Percentiles rank a stretch among this genome's conserved stretches.
These are phyloP conservation scores for Brassica juncea DNA, from an alignment of 345 rosid species.

Conservation along the genomic window DNA sequence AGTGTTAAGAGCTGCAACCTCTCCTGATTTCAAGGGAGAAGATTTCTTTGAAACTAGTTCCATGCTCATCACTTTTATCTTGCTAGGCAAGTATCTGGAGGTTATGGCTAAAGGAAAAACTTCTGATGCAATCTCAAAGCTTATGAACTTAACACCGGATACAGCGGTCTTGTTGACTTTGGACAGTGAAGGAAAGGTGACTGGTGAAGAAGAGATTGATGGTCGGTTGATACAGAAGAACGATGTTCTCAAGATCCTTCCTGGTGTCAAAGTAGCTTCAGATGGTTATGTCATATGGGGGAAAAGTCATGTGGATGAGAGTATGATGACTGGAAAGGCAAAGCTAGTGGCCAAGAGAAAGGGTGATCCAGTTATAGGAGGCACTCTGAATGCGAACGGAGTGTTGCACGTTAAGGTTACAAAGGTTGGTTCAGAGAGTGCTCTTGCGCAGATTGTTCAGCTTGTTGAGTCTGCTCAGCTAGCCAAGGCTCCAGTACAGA, in stretches of 20 bases:
- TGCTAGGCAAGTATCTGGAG: constrained; percentile 91
- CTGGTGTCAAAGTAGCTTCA: constrained; percentile 69
- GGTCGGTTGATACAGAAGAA: constrained; percentile 79
- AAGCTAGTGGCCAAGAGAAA: constrained; percentile 70
- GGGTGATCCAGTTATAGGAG: constrained; percentile 87
- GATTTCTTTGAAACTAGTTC: constrained; percentile 97
- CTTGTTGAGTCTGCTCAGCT: constrained; percentile 95
- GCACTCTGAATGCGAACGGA: constrained; percentile 91
- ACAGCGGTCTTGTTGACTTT: constrained; percentile 65
- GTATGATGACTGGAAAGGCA: constrained; percentile 82
- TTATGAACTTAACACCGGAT: constrained; percentile 79
- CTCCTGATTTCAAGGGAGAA: constrained; percentile 58
- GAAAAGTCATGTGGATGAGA: constrained; percentile 72
- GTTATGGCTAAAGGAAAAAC: constrained; percentile 87
- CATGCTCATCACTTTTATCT: constrained; percentile 88
- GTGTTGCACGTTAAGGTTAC: constrained; percentile 76
- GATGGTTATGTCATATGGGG: constrained; percentile 77
- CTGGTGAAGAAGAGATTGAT: constrained; percentile 75
- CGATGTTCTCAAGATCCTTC: constrained; percentile 71
- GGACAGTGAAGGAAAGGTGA: constrained; percentile 60
- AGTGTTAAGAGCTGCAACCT: constrained; percentile 71
- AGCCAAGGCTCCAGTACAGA: constrained; percentile 97
- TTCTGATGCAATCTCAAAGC: constrained; percentile 90
- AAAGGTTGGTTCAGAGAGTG: constrained; percentile 88
- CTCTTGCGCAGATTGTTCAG: constrained; percentile 88